A percentile compares a stretch with the other conserved stretches of the same genome.
phyloP scores from a whole-genome alignment of 1,139 yeast species.

The Geotrichum carabidarum region DNA sequence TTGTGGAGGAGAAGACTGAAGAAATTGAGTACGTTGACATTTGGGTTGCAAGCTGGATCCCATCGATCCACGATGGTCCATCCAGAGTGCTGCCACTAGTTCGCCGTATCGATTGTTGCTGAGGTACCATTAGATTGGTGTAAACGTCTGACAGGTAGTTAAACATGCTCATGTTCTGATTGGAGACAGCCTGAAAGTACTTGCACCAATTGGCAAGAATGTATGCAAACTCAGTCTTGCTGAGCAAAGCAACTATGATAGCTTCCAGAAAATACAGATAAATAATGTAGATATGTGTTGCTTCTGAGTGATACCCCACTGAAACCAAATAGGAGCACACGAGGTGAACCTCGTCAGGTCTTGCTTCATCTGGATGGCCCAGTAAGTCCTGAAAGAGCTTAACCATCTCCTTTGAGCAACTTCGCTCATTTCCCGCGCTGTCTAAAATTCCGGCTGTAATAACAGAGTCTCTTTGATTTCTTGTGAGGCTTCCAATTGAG shows the following conservation, averaged over 20 bases:
- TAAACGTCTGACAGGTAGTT: slow-evolving; percentile 7
- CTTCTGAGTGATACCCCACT: slow-evolving; percentile 10
- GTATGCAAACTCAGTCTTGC: slow-evolving; percentile 5
- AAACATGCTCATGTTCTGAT: background rate
- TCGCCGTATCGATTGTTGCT: background rate
- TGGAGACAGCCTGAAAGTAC: background rate
- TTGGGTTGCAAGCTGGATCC: background rate
- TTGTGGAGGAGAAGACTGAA: background rate
- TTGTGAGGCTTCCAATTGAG: slow-evolving; percentile 10
- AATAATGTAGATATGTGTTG: slow-evolving; percentile 12
- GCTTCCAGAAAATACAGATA: slow-evolving; percentile 16
- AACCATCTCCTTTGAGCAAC: slow-evolving; percentile 7
- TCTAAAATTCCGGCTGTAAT: background rate
- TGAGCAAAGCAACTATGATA: slow-evolving; percentile 7
- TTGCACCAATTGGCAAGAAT: slow-evolving; percentile 7
- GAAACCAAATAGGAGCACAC: slow-evolving; percentile 15
- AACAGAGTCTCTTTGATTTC: background rate
- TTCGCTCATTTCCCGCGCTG: background rate
- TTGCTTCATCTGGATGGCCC: background rate
- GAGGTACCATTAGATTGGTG: slow-evolving; percentile 6
- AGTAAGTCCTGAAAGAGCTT: slow-evolving; percentile 1
- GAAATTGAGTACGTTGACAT: background rate
- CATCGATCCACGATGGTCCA: background rate
- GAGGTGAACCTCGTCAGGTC: slow-evolving; percentile 15
- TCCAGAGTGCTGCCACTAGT: background rate